Base-by-base conservation (phyloP, 2,329 filamentous ascomycete genomes). In the Truncatella angustata region DNA sequence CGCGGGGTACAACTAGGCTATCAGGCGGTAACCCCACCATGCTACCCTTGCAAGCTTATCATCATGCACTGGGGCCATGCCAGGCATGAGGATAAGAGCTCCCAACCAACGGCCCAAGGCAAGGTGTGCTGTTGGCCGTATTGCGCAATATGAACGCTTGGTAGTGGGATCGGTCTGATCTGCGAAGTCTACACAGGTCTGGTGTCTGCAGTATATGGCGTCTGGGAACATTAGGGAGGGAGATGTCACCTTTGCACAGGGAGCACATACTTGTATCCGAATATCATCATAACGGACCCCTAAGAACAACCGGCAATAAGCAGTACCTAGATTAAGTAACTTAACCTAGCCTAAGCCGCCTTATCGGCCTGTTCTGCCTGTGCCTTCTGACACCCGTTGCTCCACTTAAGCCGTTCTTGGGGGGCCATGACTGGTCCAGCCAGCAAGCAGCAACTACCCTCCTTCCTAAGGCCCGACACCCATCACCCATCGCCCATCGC, bases 1-100 rank as follows among this genome's bases (percentile, higher is more conserved):
- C 24, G 49, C 49, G 49, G 49, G 49, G 49, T 51, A 51, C 49
- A 24, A 16, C 28, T 28, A 18, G 28, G 49, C 20, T 51, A 45
- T 51, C 49, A 51, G 49, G 39, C 28, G 16, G 39, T 21, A 50
- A 26, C 35, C 26, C 48, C 48, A 50, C 36, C 26, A 32, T 14
- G 21, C 16, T 7, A n/a, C 32, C 20, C 35, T 24, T 42, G 37
- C n/a, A 32, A 24, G 26, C 49, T 43, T 44, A 51, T 35, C 28
- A 36, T 14, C 28, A 9, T 9, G 14, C n/a, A n/a, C n/a, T n/a
- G 14, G 18, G 7, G 18, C 36, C 18, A 10, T 7, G 18, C 14
- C 14, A 39, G n/a, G 40, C 20, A 30, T 46, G 23, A 34, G 28
- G 45, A 49, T 49, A 49, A 49, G 45, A 49, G 45, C 45, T 49